These are phyloP conservation scores for Xylariaceae sp. DNA, from an alignment of 2,329 filamentous ascomycete species.

Conservation along the genomic window DNA sequence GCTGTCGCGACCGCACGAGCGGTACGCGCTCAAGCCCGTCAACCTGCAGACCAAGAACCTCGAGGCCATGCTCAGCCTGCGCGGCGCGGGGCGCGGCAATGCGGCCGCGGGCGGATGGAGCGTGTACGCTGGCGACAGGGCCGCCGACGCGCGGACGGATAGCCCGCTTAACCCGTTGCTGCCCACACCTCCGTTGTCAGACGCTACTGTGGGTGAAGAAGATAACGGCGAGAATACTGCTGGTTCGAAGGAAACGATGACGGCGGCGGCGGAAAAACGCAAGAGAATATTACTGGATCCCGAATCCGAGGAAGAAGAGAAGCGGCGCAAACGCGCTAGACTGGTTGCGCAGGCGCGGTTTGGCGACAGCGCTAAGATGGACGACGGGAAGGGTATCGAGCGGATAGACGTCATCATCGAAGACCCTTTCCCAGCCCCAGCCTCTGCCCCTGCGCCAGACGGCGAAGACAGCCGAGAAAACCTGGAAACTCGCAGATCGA, in stretches of 20 bases:
- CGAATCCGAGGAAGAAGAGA: constrained; percentile 28
- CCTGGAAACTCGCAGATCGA: constrained; percentile 15
- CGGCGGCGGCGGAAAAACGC: not conserved
- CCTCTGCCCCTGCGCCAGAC: constrained; percentile 7
- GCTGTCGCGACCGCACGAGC: constrained; percentile 65
- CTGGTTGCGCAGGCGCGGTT: constrained; percentile 64
- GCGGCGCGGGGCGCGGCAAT: constrained; percentile 65
- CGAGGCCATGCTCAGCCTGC: constrained; percentile 60
- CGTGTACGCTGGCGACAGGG: constrained; percentile 58
- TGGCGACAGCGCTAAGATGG: constrained; percentile 51
- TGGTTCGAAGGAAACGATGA: constrained; percentile 17
- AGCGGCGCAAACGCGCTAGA: constrained; percentile 51
- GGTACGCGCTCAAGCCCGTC: constrained; percentile 64
- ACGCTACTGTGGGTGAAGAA: constrained; percentile 29
- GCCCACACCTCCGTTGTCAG: constrained; percentile 43
- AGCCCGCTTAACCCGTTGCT: constrained; percentile 51
- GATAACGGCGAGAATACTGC: constrained; percentile 17
- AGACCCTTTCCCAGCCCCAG: constrained; percentile 45
- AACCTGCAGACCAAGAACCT: constrained; percentile 67
- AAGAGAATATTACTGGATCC: constrained; percentile 20
- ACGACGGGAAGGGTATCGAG: constrained; percentile 58
- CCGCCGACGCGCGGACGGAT: constrained; percentile 32
- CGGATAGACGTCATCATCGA: constrained; percentile 54
- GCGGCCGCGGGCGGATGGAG: constrained; percentile 73
- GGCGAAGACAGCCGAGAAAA: constrained; percentile 9